Evolutionary conservation across 805 yeast species (phyloP), one percentile per base, ranked within the genome.

Genomic region (Kuraishia borneana): DNA sequence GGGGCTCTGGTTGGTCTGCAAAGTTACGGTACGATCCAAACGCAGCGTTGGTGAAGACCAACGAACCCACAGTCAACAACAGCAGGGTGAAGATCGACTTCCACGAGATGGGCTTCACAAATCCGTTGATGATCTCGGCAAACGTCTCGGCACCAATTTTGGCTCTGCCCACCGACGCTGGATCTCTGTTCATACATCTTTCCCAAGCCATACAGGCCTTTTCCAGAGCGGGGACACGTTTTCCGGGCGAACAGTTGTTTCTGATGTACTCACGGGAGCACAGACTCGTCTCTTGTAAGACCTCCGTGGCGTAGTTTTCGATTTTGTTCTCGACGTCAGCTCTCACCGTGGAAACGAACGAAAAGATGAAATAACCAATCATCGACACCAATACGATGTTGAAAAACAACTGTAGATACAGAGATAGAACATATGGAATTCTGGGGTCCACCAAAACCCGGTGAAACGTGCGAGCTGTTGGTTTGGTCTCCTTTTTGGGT

Each of bases 151-250:
- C 94, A 31, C 87, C 76, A 36, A 85, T 68, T 39, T 66, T 67
- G 1, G 89, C 82, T 32, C 74, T 68, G 3, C 83, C 88, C 17
- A 56, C 52, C 36, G 58, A 44, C 18, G 70, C 67, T 7, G 94
- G 88, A 41, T 84, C 89, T 32, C 76, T 59, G 44, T 76, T 73
- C 87, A 84, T 83, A 53, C 98, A 92, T 37, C 67, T 68, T 40
- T 73, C 79, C 92, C 94, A 84, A 23, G 63, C 65, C 23, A 67
- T 61, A 54, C 98, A 89, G 10, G 71, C 59, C 2, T 57, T 54
- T 44, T 80, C 92, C 13, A 85, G 53, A 0, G 84, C 87, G 0
- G 95, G 95, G 0, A 76, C 88, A 10, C 89, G 60, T 31, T 47
- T 44, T 3, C 63, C 75, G 3, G 73, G 70, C 2, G 71, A 64